Percentiles rank a stretch among this genome's conserved stretches.
phyloP scores from a whole-genome alignment of 306 rosid genomes.

The Crotalaria pallida region DNA sequence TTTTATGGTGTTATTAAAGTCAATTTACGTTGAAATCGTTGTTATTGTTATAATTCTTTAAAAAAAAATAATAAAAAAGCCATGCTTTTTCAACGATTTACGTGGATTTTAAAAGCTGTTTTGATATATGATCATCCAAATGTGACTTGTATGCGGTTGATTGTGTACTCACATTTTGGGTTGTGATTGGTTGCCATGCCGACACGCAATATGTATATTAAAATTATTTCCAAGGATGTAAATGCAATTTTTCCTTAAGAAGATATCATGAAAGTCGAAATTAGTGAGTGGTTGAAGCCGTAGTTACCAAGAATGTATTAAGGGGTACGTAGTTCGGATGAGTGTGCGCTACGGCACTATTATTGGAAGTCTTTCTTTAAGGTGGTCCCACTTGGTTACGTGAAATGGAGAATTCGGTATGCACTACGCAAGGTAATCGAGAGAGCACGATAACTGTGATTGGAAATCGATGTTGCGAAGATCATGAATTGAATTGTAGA shows the following conservation, averaged over 20 bases:
- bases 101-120: not conserved
- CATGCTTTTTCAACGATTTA: not conserved
- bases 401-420: too few relatives aligned
- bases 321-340: too few relatives aligned
- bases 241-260: not conserved
- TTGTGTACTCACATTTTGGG: not conserved
- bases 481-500: not conserved
- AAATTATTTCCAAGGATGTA: not conserved
- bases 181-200: slow-evolving; percentile 3
- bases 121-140: not conserved
- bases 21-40: not conserved
- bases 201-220: not conserved
- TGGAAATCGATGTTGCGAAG: not conserved
- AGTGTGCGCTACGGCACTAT: too few relatives aligned
- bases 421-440: too few relatives aligned
- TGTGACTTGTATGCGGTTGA: not conserved
- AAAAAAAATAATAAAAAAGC: not conserved
- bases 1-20: not conserved
- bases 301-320: too few relatives aligned
- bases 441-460: too few relatives aligned
- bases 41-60: too few relatives aligned
- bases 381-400: too few relatives aligned
- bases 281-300: not conserved
- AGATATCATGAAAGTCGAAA: not conserved
- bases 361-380: too few relatives aligned